phyloP scores from a whole-genome alignment of 2,329 filamentous ascomycete genomes.

The Pseudogymnoascus sp. region DNA sequence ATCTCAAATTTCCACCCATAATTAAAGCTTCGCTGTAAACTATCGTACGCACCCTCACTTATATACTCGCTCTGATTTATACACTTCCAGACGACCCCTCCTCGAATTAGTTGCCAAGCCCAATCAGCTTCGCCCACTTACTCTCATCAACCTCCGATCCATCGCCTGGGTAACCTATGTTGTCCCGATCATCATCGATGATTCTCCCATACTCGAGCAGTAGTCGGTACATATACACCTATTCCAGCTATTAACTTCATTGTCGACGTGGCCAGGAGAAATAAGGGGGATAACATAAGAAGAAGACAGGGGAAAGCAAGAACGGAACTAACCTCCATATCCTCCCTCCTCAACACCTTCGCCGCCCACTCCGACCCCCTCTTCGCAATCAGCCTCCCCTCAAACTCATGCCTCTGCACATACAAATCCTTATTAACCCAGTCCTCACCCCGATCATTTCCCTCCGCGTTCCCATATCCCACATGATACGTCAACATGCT shows the following conservation, averaged over 20 bases:
- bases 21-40: neutral
- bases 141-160: constrained; percentile 28
- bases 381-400: constrained; percentile 58
- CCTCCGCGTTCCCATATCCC: constrained; percentile 47
- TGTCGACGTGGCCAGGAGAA: neutral
- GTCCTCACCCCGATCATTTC: constrained; percentile 43
- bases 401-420: constrained; percentile 40
- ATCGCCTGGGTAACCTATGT: constrained; percentile 30
- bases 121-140: neutral
- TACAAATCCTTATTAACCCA: constrained; percentile 35
- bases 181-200: constrained; percentile 34
- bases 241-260: constrained; percentile 26
- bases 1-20: neutral
- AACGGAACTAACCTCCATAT: constrained; percentile 60
- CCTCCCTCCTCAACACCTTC: constrained; percentile 63
- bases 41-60: neutral
- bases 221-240: constrained; percentile 58
- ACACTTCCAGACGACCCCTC: neutral
- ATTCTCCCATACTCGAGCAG: constrained; percentile 55
- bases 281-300: constrained; percentile 2
- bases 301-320: neutral
- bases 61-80: neutral
- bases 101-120: neutral
- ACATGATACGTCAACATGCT: constrained; percentile 70
- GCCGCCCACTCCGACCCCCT: constrained; percentile 66